phyloP scores from a whole-genome alignment of 345 rosid genomes.

The Psidium friedrichsthalianum region DNA sequence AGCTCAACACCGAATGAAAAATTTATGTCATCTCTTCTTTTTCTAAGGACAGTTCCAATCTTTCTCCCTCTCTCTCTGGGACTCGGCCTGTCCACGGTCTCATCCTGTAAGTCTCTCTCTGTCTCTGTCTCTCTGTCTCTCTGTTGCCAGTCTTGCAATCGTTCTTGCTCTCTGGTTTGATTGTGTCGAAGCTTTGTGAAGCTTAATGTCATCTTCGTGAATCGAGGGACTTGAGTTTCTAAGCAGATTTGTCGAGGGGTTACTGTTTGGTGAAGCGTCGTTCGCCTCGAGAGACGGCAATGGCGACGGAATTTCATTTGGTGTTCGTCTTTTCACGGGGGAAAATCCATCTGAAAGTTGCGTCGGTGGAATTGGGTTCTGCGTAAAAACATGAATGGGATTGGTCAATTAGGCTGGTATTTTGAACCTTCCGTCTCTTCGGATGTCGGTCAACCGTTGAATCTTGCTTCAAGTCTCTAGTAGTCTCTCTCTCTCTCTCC shows the following conservation, averaged over 20 bases:
- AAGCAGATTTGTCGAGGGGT: too few species aligned
- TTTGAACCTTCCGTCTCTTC: neutral
- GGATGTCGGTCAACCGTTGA: neutral
- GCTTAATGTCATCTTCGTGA: too few species aligned
- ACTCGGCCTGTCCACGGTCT: neutral
- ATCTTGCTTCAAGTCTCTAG: neutral
- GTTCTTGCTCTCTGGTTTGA: too few species aligned
- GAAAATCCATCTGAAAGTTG: neutral
- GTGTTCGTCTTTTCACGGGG: neutral
- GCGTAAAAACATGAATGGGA: neutral
- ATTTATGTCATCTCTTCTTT: neutral
- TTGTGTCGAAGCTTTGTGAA: too few species aligned
- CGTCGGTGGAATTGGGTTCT: neutral
- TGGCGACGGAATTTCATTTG: neutral
- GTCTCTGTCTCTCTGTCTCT: too few species aligned
- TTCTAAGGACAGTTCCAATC: neutral
- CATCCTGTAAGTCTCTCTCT: neutral
- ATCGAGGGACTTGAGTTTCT: too few species aligned
- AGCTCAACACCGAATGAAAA: neutral
- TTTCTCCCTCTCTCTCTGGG: neutral
- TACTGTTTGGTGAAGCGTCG: neutral
- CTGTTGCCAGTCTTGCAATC: too few species aligned
- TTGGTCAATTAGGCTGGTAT: neutral
- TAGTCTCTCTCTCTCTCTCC: neutral
- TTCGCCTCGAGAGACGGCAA: neutral